Evolutionary conservation across 345 rosid species (phyloP), one percentile per base, ranked within the genome.

Genomic region (Hibiscus syriacus): DNA sequence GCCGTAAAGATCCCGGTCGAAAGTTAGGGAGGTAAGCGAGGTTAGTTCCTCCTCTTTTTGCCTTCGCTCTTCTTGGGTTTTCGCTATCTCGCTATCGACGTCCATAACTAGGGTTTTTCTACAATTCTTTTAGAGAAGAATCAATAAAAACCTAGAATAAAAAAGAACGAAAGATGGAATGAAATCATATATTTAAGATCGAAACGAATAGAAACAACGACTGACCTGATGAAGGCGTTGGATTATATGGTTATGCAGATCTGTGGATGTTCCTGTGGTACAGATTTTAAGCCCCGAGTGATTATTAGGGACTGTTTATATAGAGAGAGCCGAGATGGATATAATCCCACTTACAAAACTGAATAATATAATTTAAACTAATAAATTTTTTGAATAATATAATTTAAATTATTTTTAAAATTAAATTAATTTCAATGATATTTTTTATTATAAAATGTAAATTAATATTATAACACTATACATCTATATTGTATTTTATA

Each of bases 1-100:
- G 1, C 96, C 93, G 30, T 94, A 94, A 17, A 94, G 86, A 67
- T 94, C 97, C 17, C 83, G 81, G 70, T 91, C 98, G 74, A 74
- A 91, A 19, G 80, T 88, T 13, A 94, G 38, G 17, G 97, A 79
- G 49, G 80, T 85, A 53, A 89, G 92, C 16, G 93, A 83, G 11
- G 87, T 94, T 27, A 89, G 82, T 30, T 90, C 92, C 58, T 89
- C 83, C 79, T 94, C 97, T 81, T 83, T 71, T 69, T 73, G 81
- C 46, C 70, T 76, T 26, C 92, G 83, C 78, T 94, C 96, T 69
- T 94, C 97, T 65, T 94, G 98, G 39, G 86, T 87, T 75, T 77
- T 86, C 10, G 93, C 87, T 26, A 94, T 94, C 78, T 94, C 96
- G 19, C 79, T 76, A 76, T 91, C 98, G 76, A 86, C 52, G 29